A percentile compares a stretch with the other conserved stretches of the same genome.
These are phyloP conservation scores for Elsinoe arachidis DNA, from an alignment of 2,329 filamentous ascomycete species.

Conservation along the genomic window DNA sequence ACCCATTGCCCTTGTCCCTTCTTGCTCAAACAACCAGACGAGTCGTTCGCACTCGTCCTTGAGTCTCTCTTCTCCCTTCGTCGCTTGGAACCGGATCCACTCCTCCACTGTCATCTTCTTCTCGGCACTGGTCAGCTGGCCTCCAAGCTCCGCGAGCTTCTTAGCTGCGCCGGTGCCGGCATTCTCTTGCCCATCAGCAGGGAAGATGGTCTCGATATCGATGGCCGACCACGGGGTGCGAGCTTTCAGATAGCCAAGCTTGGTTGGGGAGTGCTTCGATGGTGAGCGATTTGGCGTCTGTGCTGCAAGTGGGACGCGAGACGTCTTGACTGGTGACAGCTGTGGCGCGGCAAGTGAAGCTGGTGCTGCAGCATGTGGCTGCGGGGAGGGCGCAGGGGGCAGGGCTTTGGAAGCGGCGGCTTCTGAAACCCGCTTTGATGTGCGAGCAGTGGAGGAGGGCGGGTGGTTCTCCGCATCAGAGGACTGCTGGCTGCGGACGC, in stretches of 20 bases:
- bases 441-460: slow-evolving; percentile 46
- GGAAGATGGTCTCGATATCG: slow-evolving; percentile 61
- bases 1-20: slow-evolving; percentile 70
- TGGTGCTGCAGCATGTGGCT: slow-evolving; percentile 23
- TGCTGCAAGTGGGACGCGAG: slow-evolving; percentile 35
- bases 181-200: slow-evolving; percentile 36
- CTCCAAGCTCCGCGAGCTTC: slow-evolving; percentile 35
- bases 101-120: slow-evolving; percentile 88
- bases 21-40: slow-evolving; percentile 72
- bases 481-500: slow-evolving; percentile 45
- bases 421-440: slow-evolving; percentile 9
- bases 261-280: slow-evolving; percentile 28
- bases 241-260: slow-evolving; percentile 43
- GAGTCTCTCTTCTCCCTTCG: slow-evolving; percentile 68
- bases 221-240: slow-evolving; percentile 60
- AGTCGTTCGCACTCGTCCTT: slow-evolving; percentile 73
- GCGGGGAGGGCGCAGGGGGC: slow-evolving; percentile 25
- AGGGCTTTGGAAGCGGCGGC: slow-evolving; percentile 12
- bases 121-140: slow-evolving; percentile 63
- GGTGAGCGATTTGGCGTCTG: slow-evolving; percentile 30
- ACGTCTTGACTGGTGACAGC: slow-evolving; percentile 26
- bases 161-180: slow-evolving; percentile 38
- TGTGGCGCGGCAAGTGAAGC: slow-evolving; percentile 13
- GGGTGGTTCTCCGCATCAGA: slow-evolving; percentile 75
- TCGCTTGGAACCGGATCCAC: slow-evolving; percentile 79